A percentile compares a stretch with the other conserved stretches of the same genome.
Evolutionary conservation across 148 eudicot genomes (phyloP).

Genomic region (Chenopodium quinoa): DNA sequence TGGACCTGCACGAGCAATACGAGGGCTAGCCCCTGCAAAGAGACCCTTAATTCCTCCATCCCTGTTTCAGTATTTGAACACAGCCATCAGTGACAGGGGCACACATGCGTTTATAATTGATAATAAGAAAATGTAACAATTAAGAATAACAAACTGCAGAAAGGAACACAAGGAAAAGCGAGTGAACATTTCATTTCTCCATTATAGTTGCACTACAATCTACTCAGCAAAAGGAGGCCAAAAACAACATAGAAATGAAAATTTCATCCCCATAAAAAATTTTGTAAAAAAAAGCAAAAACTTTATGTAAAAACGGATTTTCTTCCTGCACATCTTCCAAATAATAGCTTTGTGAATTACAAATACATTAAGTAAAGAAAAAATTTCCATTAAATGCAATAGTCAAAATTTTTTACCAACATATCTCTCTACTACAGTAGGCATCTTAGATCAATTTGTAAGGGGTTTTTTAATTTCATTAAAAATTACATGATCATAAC

Average conservation of each 20-base stretch:
- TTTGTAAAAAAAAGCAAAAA: not conserved
- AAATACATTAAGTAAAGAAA: not conserved
- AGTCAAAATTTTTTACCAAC: not conserved
- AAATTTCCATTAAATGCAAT: not conserved
- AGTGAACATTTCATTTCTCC: not conserved
- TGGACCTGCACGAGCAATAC: slow-evolving; percentile 94
- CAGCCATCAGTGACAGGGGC: not conserved
- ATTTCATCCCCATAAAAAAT: no score
- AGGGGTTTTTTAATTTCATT: not conserved
- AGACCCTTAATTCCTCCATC: slow-evolving; percentile 85
- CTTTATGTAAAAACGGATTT: not conserved
- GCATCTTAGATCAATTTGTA: not conserved
- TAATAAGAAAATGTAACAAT: not conserved
- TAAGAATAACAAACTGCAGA: not conserved
- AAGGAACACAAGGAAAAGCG: not conserved
- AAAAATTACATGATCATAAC: not conserved
- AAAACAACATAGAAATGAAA: not conserved
- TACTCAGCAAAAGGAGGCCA: not conserved
- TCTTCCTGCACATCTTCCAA: not conserved
- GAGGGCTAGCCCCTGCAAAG: slow-evolving; percentile 88
- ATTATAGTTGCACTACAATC: not conserved
- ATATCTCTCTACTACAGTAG: not conserved
- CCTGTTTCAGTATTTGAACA: slow-evolving; percentile 33
- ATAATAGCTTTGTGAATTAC: not conserved
- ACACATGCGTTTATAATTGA: not conserved